A percentile compares a stretch with the other conserved stretches of the same genome.
Conservation (phyloP, 2,329 filamentous ascomycete genomes). For the Alternaria postmessia region DNA sequence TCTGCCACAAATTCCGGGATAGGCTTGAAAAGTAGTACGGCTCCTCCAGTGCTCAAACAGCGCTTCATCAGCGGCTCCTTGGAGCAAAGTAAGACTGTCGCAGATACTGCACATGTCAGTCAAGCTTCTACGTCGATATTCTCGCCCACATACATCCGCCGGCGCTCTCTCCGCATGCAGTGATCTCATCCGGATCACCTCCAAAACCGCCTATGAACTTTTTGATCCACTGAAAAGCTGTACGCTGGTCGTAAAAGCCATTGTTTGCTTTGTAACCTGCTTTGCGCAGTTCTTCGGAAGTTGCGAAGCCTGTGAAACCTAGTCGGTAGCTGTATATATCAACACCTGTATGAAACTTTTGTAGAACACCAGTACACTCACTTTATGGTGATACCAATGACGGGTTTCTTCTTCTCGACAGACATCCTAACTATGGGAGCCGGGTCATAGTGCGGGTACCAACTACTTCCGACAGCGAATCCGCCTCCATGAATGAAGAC, state of each 20-base stretch:
- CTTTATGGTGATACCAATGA: slow-evolving; percentile 56
- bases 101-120: slow-evolving; percentile 31
- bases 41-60: slow-evolving; percentile 54
- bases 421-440: slow-evolving; percentile 57
- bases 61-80: slow-evolving; percentile 45
- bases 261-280: slow-evolving; percentile 52
- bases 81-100: slow-evolving; percentile 38
- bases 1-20: slow-evolving; percentile 53
- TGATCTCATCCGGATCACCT: slow-evolving; percentile 50
- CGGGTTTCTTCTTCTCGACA: slow-evolving; percentile 53
- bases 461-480: slow-evolving; percentile 59
- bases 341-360: slow-evolving; percentile 17
- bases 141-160: slow-evolving; percentile 52
- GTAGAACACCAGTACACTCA: slow-evolving; percentile 52
- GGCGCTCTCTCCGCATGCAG: slow-evolving; percentile 58
- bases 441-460: slow-evolving; percentile 62
- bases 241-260: slow-evolving; percentile 46
- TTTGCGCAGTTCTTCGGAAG: slow-evolving; percentile 57
- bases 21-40: slow-evolving; percentile 52
- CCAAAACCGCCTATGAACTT: slow-evolving; percentile 50
- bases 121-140: background rate
- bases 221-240: slow-evolving; percentile 50
- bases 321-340: slow-evolving; percentile 39
- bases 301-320: slow-evolving; percentile 49
- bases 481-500: slow-evolving; percentile 64